Percentiles rank a stretch among this genome's conserved stretches.
Conservation (phyloP, 495 filamentous ascomycete genomes). For the Penicillium salamii region DNA sequence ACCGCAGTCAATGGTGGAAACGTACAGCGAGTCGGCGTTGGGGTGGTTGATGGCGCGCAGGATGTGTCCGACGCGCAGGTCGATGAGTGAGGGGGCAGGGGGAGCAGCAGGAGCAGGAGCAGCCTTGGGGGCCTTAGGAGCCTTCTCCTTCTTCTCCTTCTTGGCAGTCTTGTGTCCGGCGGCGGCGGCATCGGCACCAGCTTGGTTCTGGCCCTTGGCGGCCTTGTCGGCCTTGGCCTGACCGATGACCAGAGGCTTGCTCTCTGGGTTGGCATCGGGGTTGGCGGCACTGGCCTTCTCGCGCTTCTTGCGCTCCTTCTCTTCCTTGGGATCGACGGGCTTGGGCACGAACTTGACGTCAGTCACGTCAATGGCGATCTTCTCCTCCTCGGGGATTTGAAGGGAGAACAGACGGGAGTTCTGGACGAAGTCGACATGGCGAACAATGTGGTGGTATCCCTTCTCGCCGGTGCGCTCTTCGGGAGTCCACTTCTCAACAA, state of each 20-base stretch:
- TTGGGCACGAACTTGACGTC: constrained; percentile 81
- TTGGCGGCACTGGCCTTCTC: constrained; percentile 66
- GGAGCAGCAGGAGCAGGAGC: constrained; percentile 63
- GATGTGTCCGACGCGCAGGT: constrained; percentile 95
- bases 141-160: constrained; percentile 82
- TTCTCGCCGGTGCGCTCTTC: constrained; percentile 90
- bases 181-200: constrained; percentile 36
- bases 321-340: constrained; percentile 77
- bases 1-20: constrained; percentile 95
- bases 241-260: constrained; percentile 36
- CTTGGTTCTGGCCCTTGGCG: constrained; percentile 34
- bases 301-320: constrained; percentile 86
- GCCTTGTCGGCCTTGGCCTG: constrained; percentile 50
- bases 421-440: constrained; percentile 91
- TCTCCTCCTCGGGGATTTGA: constrained; percentile 67
- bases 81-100: constrained; percentile 80
- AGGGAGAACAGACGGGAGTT: constrained; percentile 77
- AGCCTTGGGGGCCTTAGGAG: constrained; percentile 68
- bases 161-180: constrained; percentile 40
- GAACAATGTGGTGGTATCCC: constrained; percentile 88
- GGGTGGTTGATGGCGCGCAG: constrained; percentile 92
- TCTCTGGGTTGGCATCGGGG: constrained; percentile 38
- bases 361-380: constrained; percentile 73
- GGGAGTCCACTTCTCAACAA: constrained; percentile 74
- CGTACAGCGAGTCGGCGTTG: constrained; percentile 92